Conservation (phyloP, 2,329 filamentous ascomycete species). For the Teratosphaeria gauchensis region DNA sequence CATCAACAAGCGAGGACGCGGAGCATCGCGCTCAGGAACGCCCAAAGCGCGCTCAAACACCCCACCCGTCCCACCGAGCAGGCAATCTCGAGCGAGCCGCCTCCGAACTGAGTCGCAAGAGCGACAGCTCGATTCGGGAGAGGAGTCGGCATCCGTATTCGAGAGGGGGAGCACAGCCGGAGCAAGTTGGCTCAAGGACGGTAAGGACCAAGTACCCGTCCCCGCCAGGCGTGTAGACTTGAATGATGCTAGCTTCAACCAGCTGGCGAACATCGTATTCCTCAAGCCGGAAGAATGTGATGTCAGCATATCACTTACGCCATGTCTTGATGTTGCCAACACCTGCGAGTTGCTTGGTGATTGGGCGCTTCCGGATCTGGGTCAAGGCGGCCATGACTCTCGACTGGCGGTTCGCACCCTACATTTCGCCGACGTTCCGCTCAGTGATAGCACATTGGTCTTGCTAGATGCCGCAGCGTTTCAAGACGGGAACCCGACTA, state of each 20-base stretch:
- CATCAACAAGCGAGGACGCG: background rate
- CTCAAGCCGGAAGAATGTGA: background rate
- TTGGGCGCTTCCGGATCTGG: background rate
- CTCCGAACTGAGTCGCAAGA: background rate
- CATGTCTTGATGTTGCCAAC: background rate
- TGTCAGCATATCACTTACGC: background rate
- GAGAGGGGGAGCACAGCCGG: background rate
- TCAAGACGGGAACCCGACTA: constrained; percentile 1
- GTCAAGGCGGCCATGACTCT: background rate
- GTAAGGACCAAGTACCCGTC: background rate
- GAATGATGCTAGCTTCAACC: background rate
- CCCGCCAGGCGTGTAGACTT: background rate
- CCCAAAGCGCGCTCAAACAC: background rate
- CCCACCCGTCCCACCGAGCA: background rate
- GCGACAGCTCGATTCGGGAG: background rate
- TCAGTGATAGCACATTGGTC: constrained; percentile 4
- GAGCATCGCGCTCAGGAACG: background rate
- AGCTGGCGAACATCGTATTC: background rate
- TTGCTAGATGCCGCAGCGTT: constrained; percentile 11
- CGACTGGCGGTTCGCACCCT: background rate
- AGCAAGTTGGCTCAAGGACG: background rate
- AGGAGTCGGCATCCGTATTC: background rate
- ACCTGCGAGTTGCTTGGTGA: background rate
- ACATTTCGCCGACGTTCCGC: background rate
- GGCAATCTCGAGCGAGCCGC: background rate